Evolutionary conservation across 139 green algal genomes (phyloP).

Genomic region (Chlorella ohadii): DNA sequence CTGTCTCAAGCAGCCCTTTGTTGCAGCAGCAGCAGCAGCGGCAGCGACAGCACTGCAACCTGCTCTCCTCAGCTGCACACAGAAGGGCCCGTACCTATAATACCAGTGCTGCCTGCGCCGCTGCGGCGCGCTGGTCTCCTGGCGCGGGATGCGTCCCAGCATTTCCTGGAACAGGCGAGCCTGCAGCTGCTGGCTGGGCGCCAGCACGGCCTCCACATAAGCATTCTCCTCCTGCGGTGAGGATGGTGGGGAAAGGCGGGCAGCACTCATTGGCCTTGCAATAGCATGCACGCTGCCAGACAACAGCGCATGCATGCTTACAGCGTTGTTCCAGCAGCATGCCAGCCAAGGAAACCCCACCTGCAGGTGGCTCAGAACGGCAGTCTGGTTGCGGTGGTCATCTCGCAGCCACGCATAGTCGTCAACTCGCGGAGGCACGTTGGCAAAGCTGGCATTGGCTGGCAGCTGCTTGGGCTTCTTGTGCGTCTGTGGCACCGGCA

Average conservation of each 20-base stretch:
- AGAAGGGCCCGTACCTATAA: slow-evolving; percentile 49
- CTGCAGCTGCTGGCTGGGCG: slow-evolving; percentile 75
- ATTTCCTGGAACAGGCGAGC: slow-evolving; percentile 84
- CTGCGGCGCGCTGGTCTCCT: slow-evolving; percentile 57
- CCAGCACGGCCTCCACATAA: slow-evolving; percentile 72
- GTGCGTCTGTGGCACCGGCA: not conserved
- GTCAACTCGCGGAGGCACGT: slow-evolving; percentile 35
- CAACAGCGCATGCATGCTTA: not conserved
- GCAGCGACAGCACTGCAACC: too few species aligned
- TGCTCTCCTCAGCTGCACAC: too few species aligned
- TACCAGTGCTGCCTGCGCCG: slow-evolving; percentile 76
- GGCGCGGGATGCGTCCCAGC: slow-evolving; percentile 78
- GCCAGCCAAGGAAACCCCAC: not conserved
- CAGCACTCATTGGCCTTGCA: not conserved
- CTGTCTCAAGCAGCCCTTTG: too few species aligned
- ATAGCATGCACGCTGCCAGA: not conserved
- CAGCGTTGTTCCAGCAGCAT: not conserved
- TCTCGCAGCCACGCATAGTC: slow-evolving; percentile 83
- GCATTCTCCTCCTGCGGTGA: slow-evolving; percentile 66
- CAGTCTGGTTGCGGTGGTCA: slow-evolving; percentile 67
- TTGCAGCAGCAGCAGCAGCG: too few species aligned
- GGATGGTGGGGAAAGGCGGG: not conserved
- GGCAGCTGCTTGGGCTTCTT: not conserved
- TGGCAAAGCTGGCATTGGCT: not conserved
- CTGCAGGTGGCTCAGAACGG: slow-evolving; percentile 54